Evolutionary conservation across 805 yeast species (phyloP).

Genomic region (Isabelozyma heimii): DNA sequence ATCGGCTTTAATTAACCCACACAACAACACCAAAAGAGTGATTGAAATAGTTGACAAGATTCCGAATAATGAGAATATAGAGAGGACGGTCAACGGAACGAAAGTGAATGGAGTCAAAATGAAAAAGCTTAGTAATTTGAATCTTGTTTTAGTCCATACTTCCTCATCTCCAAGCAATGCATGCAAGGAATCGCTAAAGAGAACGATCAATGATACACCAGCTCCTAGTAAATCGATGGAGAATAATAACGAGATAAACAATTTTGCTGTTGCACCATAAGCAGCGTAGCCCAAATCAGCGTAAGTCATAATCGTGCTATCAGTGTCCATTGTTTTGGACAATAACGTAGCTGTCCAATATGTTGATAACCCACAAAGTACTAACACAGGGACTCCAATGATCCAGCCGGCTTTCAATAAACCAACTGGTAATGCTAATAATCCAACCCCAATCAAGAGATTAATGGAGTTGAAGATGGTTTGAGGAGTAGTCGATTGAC

Average conservation of each 20-base stretch:
- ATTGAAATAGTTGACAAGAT: slow-evolving; percentile 68
- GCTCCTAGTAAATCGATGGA: slow-evolving; percentile 77
- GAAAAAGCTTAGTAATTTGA: slow-evolving; percentile 67
- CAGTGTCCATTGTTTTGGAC: slow-evolving; percentile 75
- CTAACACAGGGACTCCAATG: slow-evolving; percentile 57
- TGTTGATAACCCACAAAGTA: slow-evolving; percentile 63
- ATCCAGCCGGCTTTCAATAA: slow-evolving; percentile 64
- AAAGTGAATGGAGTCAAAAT: slow-evolving; percentile 80
- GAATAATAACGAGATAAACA: slow-evolving; percentile 69
- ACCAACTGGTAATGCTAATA: slow-evolving; percentile 65
- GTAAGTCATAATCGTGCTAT: slow-evolving; percentile 77
- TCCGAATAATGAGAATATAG: slow-evolving; percentile 68
- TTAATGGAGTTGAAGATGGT: slow-evolving; percentile 75
- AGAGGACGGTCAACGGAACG: slow-evolving; percentile 69
- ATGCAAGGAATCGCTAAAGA: slow-evolving; percentile 82
- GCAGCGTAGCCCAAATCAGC: slow-evolving; percentile 89
- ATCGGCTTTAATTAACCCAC: slow-evolving; percentile 59
- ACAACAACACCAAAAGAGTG: slow-evolving; percentile 52
- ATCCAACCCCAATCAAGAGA: slow-evolving; percentile 66
- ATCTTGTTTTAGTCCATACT: slow-evolving; percentile 42
- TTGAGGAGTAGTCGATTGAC: slow-evolving; percentile 79
- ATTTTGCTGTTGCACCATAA: slow-evolving; percentile 73
- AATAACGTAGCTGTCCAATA: slow-evolving; percentile 74
- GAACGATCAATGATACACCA: slow-evolving; percentile 75
- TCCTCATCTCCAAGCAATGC: slow-evolving; percentile 50